Percentiles rank a stretch among this genome's conserved stretches.
These are phyloP conservation scores for Cyberlindnera galapagoensis DNA, from an alignment of 805 yeast genomes.

Conservation along the genomic window DNA sequence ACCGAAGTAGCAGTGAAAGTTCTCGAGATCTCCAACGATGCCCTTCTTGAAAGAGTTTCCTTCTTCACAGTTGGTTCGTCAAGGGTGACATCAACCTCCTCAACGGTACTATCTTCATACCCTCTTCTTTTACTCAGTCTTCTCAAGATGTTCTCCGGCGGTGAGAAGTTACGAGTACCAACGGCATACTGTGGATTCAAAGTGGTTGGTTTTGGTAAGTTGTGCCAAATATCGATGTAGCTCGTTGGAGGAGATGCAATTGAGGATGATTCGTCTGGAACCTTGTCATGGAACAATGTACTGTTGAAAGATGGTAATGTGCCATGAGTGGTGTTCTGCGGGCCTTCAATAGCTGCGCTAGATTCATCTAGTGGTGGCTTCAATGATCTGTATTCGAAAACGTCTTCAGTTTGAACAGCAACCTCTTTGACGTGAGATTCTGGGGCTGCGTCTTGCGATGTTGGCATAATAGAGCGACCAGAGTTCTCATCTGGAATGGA, in stretches of 20 bases:
- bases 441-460: too few species aligned
- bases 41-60: slow-evolving; percentile 5
- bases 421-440: slow-evolving; percentile 3
- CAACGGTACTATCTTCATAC: slow-evolving; percentile 7
- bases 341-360: slow-evolving; percentile 1
- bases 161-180: slow-evolving; percentile 13
- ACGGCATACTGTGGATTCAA: slow-evolving; percentile 19
- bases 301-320: slow-evolving; percentile 20
- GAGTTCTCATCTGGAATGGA: not conserved
- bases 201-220: slow-evolving; percentile 24
- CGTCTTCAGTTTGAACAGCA: slow-evolving; percentile 9
- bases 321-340: not conserved
- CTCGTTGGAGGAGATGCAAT: slow-evolving; percentile 13
- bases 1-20: slow-evolving; percentile 20
- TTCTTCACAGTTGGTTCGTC: slow-evolving; percentile 3
- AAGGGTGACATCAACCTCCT: slow-evolving; percentile 7
- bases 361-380: slow-evolving; percentile 3
- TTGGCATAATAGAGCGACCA: too few species aligned
- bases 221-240: slow-evolving; percentile 24
- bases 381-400: slow-evolving; percentile 7
- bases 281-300: slow-evolving; percentile 20
- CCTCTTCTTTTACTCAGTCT: slow-evolving; percentile 16
- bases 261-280: slow-evolving; percentile 9
- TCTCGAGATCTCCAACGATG: slow-evolving; percentile 9
- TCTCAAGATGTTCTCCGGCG: slow-evolving; percentile 19